A percentile compares a stretch with the other conserved stretches of the same genome.
Evolutionary conservation across 2,329 filamentous ascomycete species (phyloP).

Genomic region (Paramyrothecium roridum): DNA sequence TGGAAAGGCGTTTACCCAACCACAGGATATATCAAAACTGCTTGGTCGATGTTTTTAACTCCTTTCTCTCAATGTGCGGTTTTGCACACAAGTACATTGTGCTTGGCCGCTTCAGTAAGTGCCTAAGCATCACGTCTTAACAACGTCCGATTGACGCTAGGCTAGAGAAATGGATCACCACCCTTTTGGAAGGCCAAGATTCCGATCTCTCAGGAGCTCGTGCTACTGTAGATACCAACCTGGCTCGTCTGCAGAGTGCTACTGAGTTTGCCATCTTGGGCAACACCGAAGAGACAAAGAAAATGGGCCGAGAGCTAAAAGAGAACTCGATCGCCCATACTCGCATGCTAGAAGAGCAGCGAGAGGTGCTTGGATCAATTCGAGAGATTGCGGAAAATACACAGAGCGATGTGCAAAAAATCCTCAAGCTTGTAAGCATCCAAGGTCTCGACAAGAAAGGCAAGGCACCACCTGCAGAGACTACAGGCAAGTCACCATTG

Average conservation of each 20-base stretch:
- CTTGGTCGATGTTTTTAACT: conserved; percentile 32
- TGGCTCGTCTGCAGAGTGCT: conserved; percentile 23
- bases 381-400: conserved; percentile 22
- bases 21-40: conserved; percentile 26
- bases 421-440: conserved; percentile 18
- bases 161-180: conserved; percentile 25
- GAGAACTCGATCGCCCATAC: conserved; percentile 20
- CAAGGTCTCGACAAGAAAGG: background rate
- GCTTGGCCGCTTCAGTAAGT: conserved; percentile 25
- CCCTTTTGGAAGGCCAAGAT: conserved; percentile 24
- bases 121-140: background rate
- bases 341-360: conserved; percentile 19
- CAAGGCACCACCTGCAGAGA: conserved; percentile 11
- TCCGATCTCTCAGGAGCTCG: conserved; percentile 24
- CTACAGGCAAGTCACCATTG: conserved; percentile 14
- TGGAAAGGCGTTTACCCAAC: conserved; percentile 26
- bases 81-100: conserved; percentile 31
- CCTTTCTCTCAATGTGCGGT: conserved; percentile 27
- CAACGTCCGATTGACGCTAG: background rate
- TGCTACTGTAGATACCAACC: conserved; percentile 20
- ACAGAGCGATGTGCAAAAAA: conserved; percentile 19
- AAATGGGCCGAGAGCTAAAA: conserved; percentile 20
- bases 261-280: conserved; percentile 29
- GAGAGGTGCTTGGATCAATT: conserved; percentile 18
- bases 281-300: conserved; percentile 26